A percentile compares a stretch with the other conserved stretches of the same genome.
phyloP scores from a whole-genome alignment of 441 rosid species.

The Hura crepitans region DNA sequence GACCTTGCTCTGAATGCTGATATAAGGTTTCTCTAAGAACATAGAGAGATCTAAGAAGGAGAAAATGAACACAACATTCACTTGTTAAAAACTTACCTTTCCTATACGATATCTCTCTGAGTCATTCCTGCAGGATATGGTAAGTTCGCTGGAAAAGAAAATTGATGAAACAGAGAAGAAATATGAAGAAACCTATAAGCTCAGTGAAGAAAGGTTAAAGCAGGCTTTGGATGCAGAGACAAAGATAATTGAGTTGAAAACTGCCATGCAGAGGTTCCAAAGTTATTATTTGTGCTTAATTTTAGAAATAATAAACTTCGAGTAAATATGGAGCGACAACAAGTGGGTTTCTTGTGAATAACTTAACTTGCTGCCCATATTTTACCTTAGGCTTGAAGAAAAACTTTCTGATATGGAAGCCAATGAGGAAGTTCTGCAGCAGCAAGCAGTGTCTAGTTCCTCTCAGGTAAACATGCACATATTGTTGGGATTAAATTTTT shows the following conservation, averaged over 20 bases:
- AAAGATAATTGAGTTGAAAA: conserved; percentile 76
- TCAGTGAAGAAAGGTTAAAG: conserved; percentile 76
- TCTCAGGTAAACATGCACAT: conserved; percentile 42
- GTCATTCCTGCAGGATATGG: conserved; percentile 50
- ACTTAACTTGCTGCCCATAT: conserved; percentile 20
- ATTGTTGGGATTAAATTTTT: background rate
- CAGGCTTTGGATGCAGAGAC: conserved; percentile 75
- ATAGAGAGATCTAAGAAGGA: background rate
- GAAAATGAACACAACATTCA: background rate
- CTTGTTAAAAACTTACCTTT: background rate
- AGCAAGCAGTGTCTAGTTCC: conserved; percentile 49
- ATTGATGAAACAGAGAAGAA: conserved; percentile 80
- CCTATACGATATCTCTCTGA: background rate
- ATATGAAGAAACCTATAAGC: conserved; percentile 66
- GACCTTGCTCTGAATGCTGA: background rate
- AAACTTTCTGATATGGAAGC: conserved; percentile 76
- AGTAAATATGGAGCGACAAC: conserved; percentile 16
- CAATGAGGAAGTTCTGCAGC: conserved; percentile 56
- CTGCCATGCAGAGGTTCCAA: conserved; percentile 71
- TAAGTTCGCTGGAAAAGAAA: conserved; percentile 70
- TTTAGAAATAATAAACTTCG: conserved; percentile 5
- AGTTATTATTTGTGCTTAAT: conserved; percentile 2
- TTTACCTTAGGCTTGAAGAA: conserved; percentile 65
- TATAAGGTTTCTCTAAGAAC: background rate
- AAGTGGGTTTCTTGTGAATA: conserved; percentile 19